Percentiles rank a stretch among this genome's conserved stretches.
These are phyloP conservation scores for Lolium rigidum DNA, from an alignment of 176 grass and related monocot genomes.

Conservation along the genomic window DNA sequence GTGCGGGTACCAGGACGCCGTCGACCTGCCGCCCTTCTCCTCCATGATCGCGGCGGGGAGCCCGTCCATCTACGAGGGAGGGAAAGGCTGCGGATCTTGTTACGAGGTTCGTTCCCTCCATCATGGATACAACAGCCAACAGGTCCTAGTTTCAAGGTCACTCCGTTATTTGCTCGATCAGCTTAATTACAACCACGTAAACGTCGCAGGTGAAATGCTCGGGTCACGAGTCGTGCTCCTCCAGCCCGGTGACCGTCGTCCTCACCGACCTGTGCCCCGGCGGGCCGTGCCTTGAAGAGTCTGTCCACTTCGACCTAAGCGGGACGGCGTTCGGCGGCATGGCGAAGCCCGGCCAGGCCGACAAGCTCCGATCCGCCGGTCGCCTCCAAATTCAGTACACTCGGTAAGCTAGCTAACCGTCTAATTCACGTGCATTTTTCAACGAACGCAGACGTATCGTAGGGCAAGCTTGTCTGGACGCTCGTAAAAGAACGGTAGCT, in stretches of 20 bases:
- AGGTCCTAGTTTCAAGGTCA: too few species aligned
- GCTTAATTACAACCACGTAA: neutral
- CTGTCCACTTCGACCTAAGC: slow-evolving; percentile 84
- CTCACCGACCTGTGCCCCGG: neutral
- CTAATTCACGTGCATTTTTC: neutral
- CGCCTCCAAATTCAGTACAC: slow-evolving; percentile 59
- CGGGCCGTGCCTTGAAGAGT: slow-evolving; percentile 48
- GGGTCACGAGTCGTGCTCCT: neutral
- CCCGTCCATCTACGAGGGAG: slow-evolving; percentile 67
- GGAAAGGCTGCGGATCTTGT: slow-evolving; percentile 83
- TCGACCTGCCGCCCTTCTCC: slow-evolving; percentile 61
- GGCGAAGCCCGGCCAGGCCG: slow-evolving; percentile 55
- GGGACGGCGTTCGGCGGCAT: slow-evolving; percentile 79
- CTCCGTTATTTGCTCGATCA: neutral
- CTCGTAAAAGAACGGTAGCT: neutral
- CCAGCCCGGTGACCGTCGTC: slow-evolving; percentile 20
- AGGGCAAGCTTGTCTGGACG: neutral
- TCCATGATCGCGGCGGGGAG: slow-evolving; percentile 77
- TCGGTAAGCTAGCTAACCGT: slow-evolving; percentile 30
- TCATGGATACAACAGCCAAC: neutral
- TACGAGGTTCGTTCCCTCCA: neutral
- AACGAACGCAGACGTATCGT: neutral
- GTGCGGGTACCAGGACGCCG: slow-evolving; percentile 67
- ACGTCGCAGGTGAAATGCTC: neutral
- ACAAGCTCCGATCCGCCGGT: slow-evolving; percentile 69